Evolutionary conservation across 2,329 filamentous ascomycete genomes (phyloP).

Genomic region (Coniochaeta sp.): DNA sequence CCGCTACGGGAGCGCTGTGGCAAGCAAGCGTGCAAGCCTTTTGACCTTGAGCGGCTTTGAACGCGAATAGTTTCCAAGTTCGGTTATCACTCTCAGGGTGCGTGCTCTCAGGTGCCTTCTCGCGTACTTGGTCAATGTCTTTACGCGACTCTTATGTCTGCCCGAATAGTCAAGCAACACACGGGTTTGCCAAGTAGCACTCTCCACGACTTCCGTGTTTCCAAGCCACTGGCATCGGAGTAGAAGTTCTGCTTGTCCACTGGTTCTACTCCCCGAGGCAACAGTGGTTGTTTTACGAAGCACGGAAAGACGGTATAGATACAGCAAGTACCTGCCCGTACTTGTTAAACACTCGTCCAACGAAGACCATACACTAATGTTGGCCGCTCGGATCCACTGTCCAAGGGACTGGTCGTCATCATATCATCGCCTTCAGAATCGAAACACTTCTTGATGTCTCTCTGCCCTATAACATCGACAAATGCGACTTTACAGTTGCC

Average conservation of each 20-base stretch:
- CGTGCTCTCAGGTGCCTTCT: no score
- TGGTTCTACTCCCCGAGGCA: background rate
- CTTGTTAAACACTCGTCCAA: background rate
- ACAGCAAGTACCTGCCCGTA: background rate
- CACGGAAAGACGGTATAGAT: no score
- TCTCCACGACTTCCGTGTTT: background rate
- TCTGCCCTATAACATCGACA: no score
- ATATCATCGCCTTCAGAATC: background rate
- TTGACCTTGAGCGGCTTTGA: background rate
- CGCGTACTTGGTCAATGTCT: no score
- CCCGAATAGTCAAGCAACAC: background rate
- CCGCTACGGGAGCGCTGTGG: no score
- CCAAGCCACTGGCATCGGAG: background rate
- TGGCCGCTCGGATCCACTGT: background rate
- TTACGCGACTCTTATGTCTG: no score
- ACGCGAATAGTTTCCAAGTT: background rate
- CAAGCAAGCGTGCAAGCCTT: background rate
- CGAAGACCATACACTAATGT: background rate
- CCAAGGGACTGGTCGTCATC: background rate
- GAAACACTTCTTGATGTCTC: no score
- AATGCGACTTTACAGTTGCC: no score
- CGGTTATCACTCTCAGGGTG: no score
- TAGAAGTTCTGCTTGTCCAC: background rate
- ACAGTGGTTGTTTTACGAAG: no score
- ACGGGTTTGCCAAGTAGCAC: no score